Percentiles rank a stretch among this genome's conserved stretches.
Evolutionary conservation across 345 rosid species (phyloP).

Genomic region (Erucastrum elatum): DNA sequence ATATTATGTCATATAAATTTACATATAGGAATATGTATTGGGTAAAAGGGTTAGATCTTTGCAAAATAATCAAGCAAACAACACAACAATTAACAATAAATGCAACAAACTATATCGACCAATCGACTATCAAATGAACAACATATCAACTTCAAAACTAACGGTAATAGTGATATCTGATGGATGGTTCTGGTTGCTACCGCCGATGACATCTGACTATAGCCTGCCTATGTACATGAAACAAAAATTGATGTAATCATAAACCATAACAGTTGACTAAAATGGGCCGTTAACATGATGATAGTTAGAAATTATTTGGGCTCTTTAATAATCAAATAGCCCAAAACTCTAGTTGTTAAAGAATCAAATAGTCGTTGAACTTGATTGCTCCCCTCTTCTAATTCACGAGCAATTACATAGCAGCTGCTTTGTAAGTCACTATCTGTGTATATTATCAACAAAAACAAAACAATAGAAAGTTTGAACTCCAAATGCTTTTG

Average conservation of each 20-base stretch:
- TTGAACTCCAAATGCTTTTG: background rate
- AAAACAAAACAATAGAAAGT: background rate
- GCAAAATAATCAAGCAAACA: background rate
- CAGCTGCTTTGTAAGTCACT: background rate
- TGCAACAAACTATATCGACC: background rate
- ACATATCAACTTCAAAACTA: background rate
- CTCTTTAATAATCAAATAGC: background rate
- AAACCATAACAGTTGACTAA: background rate
- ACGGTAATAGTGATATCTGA: background rate
- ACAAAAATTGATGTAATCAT: background rate
- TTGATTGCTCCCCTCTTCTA: background rate
- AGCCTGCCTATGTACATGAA: background rate
- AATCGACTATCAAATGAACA: background rate
- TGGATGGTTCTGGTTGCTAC: background rate
- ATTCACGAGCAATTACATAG: constrained; percentile 4
- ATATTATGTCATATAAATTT: no score
- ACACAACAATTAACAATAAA: background rate
- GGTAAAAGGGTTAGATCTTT: no score
- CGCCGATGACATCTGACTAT: background rate
- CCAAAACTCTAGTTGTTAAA: background rate
- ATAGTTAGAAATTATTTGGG: background rate
- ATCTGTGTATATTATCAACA: background rate
- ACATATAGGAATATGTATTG: no score
- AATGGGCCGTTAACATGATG: constrained; percentile 7
- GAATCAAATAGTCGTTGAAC: background rate